phyloP scores from a whole-genome alignment of 495 filamentous ascomycete genomes.

The Tuber indicum region DNA sequence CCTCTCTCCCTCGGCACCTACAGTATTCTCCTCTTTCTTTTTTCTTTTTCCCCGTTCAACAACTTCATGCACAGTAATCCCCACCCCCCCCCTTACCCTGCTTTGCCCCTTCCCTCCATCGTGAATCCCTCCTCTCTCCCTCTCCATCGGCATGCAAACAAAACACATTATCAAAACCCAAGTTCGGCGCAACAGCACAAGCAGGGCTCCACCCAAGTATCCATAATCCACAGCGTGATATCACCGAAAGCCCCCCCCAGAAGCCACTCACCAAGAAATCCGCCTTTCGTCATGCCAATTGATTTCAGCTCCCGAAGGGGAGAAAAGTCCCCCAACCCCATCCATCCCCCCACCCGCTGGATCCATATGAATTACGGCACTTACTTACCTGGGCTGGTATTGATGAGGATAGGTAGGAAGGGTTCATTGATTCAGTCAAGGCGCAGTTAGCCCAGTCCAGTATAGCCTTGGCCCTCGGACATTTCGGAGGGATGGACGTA shows the following conservation, averaged over 20 bases:
- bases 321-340: background rate
- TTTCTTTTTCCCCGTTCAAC: too few relatives aligned
- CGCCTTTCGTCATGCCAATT: background rate
- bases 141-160: too few relatives aligned
- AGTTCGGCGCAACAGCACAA: too few relatives aligned
- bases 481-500: background rate
- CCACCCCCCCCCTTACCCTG: too few relatives aligned
- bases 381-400: background rate
- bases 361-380: background rate
- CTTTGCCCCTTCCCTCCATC: too few relatives aligned
- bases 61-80: too few relatives aligned
- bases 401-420: background rate
- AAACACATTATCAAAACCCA: too few relatives aligned
- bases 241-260: background rate
- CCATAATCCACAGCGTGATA: too few relatives aligned
- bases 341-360: background rate
- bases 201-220: too few relatives aligned
- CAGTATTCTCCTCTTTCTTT: too few relatives aligned
- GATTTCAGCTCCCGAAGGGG: background rate
- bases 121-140: too few relatives aligned
- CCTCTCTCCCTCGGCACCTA: too few relatives aligned
- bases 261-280: background rate
- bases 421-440: background rate
- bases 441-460: background rate
- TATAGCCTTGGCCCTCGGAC: background rate